Percentiles rank a stretch among this genome's conserved stretches.
These are phyloP conservation scores for Penicillium sp. DNA, from an alignment of 2,329 filamentous ascomycete genomes.

Conservation along the genomic window DNA sequence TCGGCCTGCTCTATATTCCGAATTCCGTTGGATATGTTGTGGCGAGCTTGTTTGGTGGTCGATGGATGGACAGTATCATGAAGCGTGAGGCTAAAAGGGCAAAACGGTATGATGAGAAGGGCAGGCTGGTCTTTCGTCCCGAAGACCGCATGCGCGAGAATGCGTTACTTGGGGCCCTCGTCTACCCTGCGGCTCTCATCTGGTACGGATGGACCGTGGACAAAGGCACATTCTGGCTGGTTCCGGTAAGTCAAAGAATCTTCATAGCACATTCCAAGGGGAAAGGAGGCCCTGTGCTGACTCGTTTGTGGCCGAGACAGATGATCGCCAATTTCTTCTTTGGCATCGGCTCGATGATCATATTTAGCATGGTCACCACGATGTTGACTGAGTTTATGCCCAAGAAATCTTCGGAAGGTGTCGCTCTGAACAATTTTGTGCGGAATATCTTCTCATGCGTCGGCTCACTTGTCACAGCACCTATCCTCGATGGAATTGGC, in stretches of 20 bases:
- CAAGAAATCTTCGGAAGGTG: slow-evolving; percentile 61
- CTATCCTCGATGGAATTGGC: slow-evolving; percentile 64
- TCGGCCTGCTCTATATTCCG: slow-evolving; percentile 74
- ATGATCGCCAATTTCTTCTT: slow-evolving; percentile 67
- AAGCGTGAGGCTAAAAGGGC: slow-evolving; percentile 65
- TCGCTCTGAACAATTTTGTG: slow-evolving; percentile 76
- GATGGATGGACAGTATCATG: slow-evolving; percentile 80
- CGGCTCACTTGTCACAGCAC: slow-evolving; percentile 62
- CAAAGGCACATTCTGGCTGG: slow-evolving; percentile 58
- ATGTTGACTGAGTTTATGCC: slow-evolving; percentile 85
- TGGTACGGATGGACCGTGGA: slow-evolving; percentile 72
- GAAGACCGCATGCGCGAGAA: slow-evolving; percentile 82
- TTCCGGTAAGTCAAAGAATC: slow-evolving; percentile 37
- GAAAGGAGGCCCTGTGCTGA: not conserved
- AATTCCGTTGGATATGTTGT: slow-evolving; percentile 66
- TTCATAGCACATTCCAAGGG: no score
- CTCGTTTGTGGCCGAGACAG: slow-evolving; percentile 11
- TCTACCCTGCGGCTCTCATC: slow-evolving; percentile 66
- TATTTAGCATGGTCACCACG: slow-evolving; percentile 67
- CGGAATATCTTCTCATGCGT: slow-evolving; percentile 72
- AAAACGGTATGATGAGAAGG: slow-evolving; percentile 60
- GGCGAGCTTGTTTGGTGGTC: slow-evolving; percentile 63
- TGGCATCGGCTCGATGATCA: slow-evolving; percentile 70
- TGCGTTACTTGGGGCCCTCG: slow-evolving; percentile 64
- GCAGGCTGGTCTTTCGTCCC: slow-evolving; percentile 61